Conservation (phyloP, 1,284 basidiomycete species). For the Rhodotorula glutinis region DNA sequence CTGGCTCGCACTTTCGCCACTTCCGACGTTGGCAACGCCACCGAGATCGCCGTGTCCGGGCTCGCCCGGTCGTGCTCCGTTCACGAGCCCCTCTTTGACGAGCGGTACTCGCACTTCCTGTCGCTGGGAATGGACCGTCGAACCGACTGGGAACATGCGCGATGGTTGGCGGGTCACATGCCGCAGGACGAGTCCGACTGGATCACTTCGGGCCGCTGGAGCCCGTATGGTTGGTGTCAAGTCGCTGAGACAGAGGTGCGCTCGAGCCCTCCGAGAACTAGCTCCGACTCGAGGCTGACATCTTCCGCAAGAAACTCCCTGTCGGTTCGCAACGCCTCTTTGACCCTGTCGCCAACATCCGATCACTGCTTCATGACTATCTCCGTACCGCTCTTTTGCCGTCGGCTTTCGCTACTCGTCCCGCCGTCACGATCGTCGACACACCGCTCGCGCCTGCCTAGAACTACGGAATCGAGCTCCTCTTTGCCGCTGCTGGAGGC, state of each 20-base stretch:
- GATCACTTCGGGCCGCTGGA: slow-evolving; percentile 35
- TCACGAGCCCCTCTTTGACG: slow-evolving; percentile 26
- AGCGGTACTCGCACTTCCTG: slow-evolving; percentile 16
- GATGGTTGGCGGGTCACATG: slow-evolving; percentile 26
- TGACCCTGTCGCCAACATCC: background rate
- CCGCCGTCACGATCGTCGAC: background rate
- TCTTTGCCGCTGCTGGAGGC: slow-evolving; percentile 34
- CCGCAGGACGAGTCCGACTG: slow-evolving; percentile 3
- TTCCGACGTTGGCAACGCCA: background rate
- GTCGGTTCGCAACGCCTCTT: background rate
- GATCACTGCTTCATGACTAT: background rate
- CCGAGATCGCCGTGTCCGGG: background rate
- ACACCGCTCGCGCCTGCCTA: slow-evolving; percentile 2
- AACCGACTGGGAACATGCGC: slow-evolving; percentile 41
- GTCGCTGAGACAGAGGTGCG: slow-evolving; percentile 36
- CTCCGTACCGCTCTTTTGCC: background rate
- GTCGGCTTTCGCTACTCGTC: background rate
- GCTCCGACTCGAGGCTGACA: background rate
- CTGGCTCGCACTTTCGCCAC: background rate
- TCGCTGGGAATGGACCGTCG: slow-evolving; percentile 25
- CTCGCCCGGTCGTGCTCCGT: slow-evolving; percentile 16
- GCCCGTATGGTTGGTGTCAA: slow-evolving; percentile 36
- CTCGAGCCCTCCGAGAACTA: background rate
- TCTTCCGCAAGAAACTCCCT: background rate
- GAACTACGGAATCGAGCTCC: slow-evolving; percentile 38